These are phyloP conservation scores for Taxawa tesnikishii DNA, from an alignment of 2,329 filamentous ascomycete species.

Conservation along the genomic window DNA sequence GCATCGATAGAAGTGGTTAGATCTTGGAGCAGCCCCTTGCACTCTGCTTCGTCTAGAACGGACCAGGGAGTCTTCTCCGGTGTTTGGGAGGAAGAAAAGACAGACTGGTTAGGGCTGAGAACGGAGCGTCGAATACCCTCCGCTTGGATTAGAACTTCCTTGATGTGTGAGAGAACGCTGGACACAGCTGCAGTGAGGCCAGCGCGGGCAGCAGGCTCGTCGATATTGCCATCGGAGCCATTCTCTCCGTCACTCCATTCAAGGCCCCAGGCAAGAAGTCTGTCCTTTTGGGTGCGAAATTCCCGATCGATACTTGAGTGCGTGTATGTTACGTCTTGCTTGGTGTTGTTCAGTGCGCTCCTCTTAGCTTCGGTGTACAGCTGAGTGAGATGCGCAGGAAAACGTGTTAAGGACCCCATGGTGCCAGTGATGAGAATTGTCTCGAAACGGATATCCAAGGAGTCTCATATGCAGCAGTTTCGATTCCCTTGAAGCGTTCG, in stretches of 20 bases:
- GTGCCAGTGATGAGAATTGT: neutral
- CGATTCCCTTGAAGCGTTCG: too few relatives aligned
- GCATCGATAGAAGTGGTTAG: slow-evolving; percentile 69
- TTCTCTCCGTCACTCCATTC: slow-evolving; percentile 58
- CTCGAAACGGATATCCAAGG: too few relatives aligned
- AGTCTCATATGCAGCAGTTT: too few relatives aligned
- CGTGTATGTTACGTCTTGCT: slow-evolving; percentile 51
- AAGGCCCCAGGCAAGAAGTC: slow-evolving; percentile 66
- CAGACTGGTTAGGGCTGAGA: too few relatives aligned
- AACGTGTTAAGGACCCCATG: slow-evolving; percentile 1
- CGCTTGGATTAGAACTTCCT: slow-evolving; percentile 65
- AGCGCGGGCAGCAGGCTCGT: slow-evolving; percentile 52
- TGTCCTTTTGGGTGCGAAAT: slow-evolving; percentile 67
- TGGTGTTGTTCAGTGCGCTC: slow-evolving; percentile 47
- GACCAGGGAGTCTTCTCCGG: slow-evolving; percentile 31
- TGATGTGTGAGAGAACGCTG: slow-evolving; percentile 69
- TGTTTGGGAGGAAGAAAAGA: slow-evolving; percentile 7
- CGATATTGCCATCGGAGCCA: slow-evolving; percentile 56
- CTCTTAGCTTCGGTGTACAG: slow-evolving; percentile 75
- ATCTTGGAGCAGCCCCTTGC: slow-evolving; percentile 62
- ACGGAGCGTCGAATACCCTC: slow-evolving; percentile 53
- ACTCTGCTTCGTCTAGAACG: slow-evolving; percentile 49
- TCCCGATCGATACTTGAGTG: slow-evolving; percentile 62
- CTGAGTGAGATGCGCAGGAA: slow-evolving; percentile 41
- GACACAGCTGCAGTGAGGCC: slow-evolving; percentile 66